Base-by-base conservation (phyloP, 768 basidiomycete species). In the Phlegmacium glaucopus region DNA sequence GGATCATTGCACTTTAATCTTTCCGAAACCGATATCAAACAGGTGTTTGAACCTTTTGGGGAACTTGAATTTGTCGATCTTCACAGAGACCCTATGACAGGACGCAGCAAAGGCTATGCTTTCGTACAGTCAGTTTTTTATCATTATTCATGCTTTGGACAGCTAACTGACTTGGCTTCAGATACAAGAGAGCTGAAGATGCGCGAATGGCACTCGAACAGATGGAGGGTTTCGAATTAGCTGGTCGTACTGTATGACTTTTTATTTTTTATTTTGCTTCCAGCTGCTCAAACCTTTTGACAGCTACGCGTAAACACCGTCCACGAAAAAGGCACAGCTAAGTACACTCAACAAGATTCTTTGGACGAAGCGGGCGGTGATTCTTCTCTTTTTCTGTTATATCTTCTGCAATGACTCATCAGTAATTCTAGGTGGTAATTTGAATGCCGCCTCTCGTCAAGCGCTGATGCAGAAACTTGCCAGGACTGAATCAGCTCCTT, bases 381-480 rank as follows among this genome's bases (percentile, higher is more conserved):
- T 53, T 47, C n/a, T 22, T 38, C 22, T 22, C 46, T 39, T n/a
- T 27, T 40, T n/a, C 34, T 16, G 12, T 27, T 44, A 4, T 18
- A 29, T 13, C 25, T 29, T n/a, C 13, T 17, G n/a, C 45, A 43
- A 25, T 12, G 28, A 36, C 42, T 61, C 15, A 62, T 42, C 32
- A 29, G 37, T 29, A 15, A n/a, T 50, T 37, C 1, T 62, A 94
- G 92, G 89, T 69, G 90, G 90, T 90, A 92, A 92, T 80, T 82
- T 96, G 77, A 96, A 96, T 76, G 90, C 90, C 77, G 90, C 90
- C 62, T 92, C 93, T 64, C 90, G 96, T 72, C 94, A 96, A 78
- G 91, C 93, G 69, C 91, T 99, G 76, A 99, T 99, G 96, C 92
- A 94, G 74, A 99, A 98, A 84, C 90, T 99, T 80, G 94, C 96